These are phyloP conservation scores for Botrytis fragariae DNA, from an alignment of 2,329 filamentous ascomycete species.

Conservation along the genomic window DNA sequence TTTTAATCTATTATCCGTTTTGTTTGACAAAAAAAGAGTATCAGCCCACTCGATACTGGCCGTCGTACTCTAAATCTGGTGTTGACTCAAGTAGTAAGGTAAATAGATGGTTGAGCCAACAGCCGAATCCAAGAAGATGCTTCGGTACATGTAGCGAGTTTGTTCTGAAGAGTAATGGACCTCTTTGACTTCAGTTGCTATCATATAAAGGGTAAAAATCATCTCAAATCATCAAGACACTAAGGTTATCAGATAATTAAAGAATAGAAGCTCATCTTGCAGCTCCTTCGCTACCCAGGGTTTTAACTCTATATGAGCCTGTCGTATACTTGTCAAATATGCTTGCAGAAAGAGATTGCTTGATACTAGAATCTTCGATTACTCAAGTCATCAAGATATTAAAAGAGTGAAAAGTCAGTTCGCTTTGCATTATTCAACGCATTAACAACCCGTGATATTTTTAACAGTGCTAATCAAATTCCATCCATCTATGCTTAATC, in stretches of 20 bases:
- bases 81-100: background rate
- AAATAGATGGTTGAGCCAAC: background rate
- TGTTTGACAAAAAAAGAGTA: no score
- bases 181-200: background rate
- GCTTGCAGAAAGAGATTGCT: no score
- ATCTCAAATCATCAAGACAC: background rate
- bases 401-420: background rate
- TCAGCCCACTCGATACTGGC: no score
- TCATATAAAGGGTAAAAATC: background rate
- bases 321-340: no score
- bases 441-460: background rate
- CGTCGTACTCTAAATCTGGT: background rate
- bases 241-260: no score
- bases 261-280: no score
- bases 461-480: background rate
- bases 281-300: no score
- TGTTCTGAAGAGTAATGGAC: background rate
- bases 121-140: background rate
- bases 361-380: no score
- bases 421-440: background rate
- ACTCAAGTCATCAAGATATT: background rate
- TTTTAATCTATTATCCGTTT: no score
- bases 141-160: background rate
- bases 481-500: background rate
- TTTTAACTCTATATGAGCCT: no score